Conservation (phyloP, 176 grass and related monocot genomes). For the Zizania latifolia region DNA sequence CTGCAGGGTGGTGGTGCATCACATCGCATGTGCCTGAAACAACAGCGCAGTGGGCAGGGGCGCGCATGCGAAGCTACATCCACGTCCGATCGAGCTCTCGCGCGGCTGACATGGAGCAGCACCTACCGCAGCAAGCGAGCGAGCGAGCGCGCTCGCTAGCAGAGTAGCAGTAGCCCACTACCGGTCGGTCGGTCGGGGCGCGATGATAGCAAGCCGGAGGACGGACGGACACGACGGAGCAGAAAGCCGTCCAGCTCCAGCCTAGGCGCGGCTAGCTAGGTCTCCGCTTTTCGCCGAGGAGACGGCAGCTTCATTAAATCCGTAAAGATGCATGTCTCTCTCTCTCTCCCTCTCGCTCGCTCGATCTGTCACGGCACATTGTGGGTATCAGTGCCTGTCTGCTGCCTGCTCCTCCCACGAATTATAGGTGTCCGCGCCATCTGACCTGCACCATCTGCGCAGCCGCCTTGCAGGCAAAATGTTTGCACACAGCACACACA, state of each 20-base stretch:
- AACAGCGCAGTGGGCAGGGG: neutral
- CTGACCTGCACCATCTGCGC: too few species aligned
- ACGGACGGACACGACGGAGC: neutral
- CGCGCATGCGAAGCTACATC: constrained; percentile 8
- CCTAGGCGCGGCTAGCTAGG: neutral
- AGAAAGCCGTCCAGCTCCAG: constrained; percentile 20
- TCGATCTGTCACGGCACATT: constrained; percentile 31
- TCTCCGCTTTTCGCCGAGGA: neutral
- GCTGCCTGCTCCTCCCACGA: neutral
- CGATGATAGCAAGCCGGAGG: constrained; percentile 20
- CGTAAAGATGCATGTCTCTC: constrained; percentile 23
- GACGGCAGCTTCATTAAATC: constrained; percentile 30
- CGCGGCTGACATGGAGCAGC: neutral
- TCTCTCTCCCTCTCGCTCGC: neutral
- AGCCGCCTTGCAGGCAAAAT: neutral
- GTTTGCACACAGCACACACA: too few species aligned
- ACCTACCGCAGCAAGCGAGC: neutral
- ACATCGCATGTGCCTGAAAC: constrained; percentile 3
- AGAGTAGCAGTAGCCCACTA: neutral
- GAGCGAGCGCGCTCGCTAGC: neutral
- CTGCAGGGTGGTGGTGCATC: neutral
- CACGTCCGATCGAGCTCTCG: neutral
- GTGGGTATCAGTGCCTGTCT: constrained; percentile 33
- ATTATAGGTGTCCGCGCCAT: neutral
- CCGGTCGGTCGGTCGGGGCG: neutral